Base-by-base conservation (phyloP, 1,284 basidiomycete species). In the Tetrapyrgos nigripes region DNA sequence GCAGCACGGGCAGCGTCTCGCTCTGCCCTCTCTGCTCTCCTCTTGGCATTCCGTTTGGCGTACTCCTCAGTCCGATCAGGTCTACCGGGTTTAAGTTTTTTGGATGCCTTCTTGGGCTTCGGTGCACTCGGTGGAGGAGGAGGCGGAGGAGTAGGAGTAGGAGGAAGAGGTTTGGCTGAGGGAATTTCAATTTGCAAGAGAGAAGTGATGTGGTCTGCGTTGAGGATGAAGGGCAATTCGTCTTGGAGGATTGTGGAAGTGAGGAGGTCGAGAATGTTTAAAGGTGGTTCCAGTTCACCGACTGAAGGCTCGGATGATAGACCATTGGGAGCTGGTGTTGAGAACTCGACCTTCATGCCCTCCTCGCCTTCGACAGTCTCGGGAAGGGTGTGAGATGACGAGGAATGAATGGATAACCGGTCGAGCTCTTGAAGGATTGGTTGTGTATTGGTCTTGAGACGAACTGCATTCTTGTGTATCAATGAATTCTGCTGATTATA, bases 401-500 rank as follows among this genome's bases (percentile, higher is more conserved):
- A 13, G 9, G 31, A 14, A 23, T 60, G 31, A 49, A 66, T 57
- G 57, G 61, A 65, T 23, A 79, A 68, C 14, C 63, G 60, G 53
- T 85, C 77, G 17, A 95, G 77, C 9, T 87, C 83, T 24, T 81
- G 78, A 9, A 97, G 77, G 4, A 93, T 80, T 0, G 84, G 79
- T 53, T 77, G 76, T 0, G 84, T 75, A n/a, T 80, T 77, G 19
- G 79, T 82, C 68, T 87, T 85, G 61, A 98, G 87, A 46, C 87
- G 79, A 19, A 82, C 72, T 0, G 97, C 96, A 1, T 85, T 78
- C 66, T 88, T 91, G 75, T 93, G 85, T 68, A 91, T 91, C 0
- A 83, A 66, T 0, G 91, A 90, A 31, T 89, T 90, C 0, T 84
- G 74, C 64, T 88, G 86, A 73, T 99, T 98, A 76, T 98, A 99